A percentile compares a stretch with the other conserved stretches of the same genome.
Evolutionary conservation across 2,329 filamentous ascomycete species (phyloP).

Genomic region (Albifimbria verrucaria): DNA sequence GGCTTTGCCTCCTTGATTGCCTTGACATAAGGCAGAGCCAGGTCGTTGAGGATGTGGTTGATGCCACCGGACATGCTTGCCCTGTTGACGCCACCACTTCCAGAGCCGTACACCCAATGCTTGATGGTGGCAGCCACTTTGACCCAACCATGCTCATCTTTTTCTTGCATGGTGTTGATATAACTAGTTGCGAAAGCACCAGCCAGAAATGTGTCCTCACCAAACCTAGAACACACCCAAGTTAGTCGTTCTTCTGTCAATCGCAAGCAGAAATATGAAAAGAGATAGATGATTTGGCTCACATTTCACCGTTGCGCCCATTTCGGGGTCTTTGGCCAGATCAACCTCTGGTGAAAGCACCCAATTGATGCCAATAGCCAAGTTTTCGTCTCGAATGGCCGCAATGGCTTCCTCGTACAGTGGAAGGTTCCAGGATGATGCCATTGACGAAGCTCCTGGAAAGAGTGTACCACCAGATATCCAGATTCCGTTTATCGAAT

Average conservation of each 20-base stretch:
- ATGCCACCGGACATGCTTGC: slow-evolving; percentile 28
- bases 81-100: slow-evolving; percentile 28
- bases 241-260: too few relatives aligned
- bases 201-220: slow-evolving; percentile 27
- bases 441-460: slow-evolving; percentile 25
- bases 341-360: slow-evolving; percentile 30
- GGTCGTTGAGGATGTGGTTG: slow-evolving; percentile 31
- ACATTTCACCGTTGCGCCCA: slow-evolving; percentile 16
- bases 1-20: slow-evolving; percentile 22
- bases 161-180: slow-evolving; percentile 31
- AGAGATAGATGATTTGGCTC: slow-evolving; percentile 1
- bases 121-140: slow-evolving; percentile 33
- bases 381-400: slow-evolving; percentile 27
- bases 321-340: slow-evolving; percentile 27
- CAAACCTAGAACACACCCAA: slow-evolving; percentile 24
- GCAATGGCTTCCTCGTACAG: slow-evolving; percentile 22
- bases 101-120: slow-evolving; percentile 31
- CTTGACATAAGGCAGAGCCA: slow-evolving; percentile 24
- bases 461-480: slow-evolving; percentile 27
- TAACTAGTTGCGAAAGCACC: slow-evolving; percentile 27
- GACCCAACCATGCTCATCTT: slow-evolving; percentile 25
- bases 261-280: neutral
- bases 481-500: slow-evolving; percentile 25
- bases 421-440: slow-evolving; percentile 24
- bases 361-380: slow-evolving; percentile 27